Evolutionary conservation across 352 stramenopile species (phyloP), one percentile per base, ranked within the genome.

Genomic region (Phytopythium vexans): DNA sequence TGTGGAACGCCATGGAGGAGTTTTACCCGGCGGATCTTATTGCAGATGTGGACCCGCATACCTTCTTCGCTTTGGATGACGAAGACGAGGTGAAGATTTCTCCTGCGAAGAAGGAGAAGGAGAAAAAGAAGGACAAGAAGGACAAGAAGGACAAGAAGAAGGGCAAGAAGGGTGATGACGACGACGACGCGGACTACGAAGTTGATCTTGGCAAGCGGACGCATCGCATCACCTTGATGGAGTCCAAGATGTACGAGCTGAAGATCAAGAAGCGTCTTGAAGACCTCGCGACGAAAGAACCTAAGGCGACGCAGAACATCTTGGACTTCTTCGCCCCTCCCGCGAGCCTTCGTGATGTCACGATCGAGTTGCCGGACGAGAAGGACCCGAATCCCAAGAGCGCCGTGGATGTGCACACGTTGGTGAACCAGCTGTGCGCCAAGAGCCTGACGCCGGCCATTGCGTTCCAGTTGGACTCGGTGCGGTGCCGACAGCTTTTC

Each of bases 181-280:
- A 87, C 1, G 79, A 96, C 32, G 72, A 77, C 10, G 75, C 54
- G 5, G 62, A 76, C 15, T 84, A 77, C 39, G 74, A 88, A 49
- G 66, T 89, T 5, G 77, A 91, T 41, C 66, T 91, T 10, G 81
- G 81, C 38, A 88, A 92, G 42, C 70, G 80, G 42, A 85, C 70
- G 39, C 76, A 98, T 60, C 92, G 97, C 53, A 99, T 99, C 64
- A 98, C 96, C 33, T 71, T 99, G 21, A 94, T 98, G 69, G 88
- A 98, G 70, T 97, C 95, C 12, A 99, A 99, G 72, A 87, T 97
- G 46, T 99, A 99, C 72, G 97, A 99, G 74, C 92, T 97, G 45
- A 84, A 88, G 46, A 80, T 99, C 61, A 99, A 99, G 76, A 77
- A 84, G 38, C 84, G 89, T 27, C 72, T 99, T 31, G 78, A 96